Evolutionary conservation across 805 yeast species (phyloP).

Genomic region (Pachysolen tannophilus): DNA sequence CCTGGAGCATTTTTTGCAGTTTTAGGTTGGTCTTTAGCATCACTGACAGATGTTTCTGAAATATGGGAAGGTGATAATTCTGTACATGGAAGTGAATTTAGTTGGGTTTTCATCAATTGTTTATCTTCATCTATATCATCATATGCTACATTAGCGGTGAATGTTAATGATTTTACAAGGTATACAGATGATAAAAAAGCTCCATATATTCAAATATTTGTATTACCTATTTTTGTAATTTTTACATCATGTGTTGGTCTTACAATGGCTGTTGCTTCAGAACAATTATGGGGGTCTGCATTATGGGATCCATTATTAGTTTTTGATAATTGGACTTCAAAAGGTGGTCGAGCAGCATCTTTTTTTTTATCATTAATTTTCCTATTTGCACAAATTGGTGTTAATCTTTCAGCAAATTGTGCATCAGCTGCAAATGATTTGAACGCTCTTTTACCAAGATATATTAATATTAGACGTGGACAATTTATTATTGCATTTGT

Average conservation of each 20-base stretch:
- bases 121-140: constrained; percentile 25
- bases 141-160: constrained; percentile 28
- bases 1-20: constrained; percentile 24
- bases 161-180: constrained; percentile 31
- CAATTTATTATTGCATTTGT: constrained; percentile 23
- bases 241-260: constrained; percentile 10
- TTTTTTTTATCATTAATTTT: constrained; percentile 66
- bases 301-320: constrained; percentile 10
- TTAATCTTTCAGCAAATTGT: constrained; percentile 48
- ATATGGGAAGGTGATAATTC: constrained; percentile 15
- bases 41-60: constrained; percentile 14
- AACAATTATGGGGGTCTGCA: constrained; percentile 8
- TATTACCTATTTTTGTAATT: constrained; percentile 10
- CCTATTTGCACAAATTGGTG: constrained; percentile 28
- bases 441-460: constrained; percentile 48
- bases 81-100: constrained; percentile 16
- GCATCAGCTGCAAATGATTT: constrained; percentile 53
- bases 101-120: constrained; percentile 19
- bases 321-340: constrained; percentile 13
- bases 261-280: constrained; percentile 9
- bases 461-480: constrained; percentile 53
- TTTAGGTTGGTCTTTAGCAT: constrained; percentile 23
- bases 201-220: constrained; percentile 23
- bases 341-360: constrained; percentile 74
- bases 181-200: constrained; percentile 24